Conservation (phyloP, 2,329 filamentous ascomycete genomes). For the Microcyclospora tardicrescens region DNA sequence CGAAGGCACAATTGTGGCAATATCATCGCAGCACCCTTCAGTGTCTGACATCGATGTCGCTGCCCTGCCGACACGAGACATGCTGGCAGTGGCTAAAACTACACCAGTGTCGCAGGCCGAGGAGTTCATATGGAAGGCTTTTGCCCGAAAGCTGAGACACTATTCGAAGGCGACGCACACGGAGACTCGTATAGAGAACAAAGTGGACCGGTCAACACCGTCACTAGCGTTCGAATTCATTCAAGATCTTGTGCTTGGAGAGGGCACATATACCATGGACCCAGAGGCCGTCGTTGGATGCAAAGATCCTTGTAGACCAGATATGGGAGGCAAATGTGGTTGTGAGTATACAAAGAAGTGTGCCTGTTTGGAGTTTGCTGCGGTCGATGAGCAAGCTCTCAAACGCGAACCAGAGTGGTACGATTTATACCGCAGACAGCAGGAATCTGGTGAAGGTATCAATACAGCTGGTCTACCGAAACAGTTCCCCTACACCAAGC, state of each 20-base stretch:
- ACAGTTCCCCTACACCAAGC: constrained; percentile 49
- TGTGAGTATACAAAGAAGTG: constrained; percentile 55
- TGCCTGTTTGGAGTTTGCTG: constrained; percentile 53
- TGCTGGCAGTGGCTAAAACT: constrained; percentile 20
- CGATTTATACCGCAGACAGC: constrained; percentile 7
- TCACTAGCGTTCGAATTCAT: constrained; percentile 59
- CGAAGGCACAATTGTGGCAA: constrained; percentile 25
- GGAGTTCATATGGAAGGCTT: constrained; percentile 25
- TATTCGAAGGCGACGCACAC: constrained; percentile 10
- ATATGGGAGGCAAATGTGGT: constrained; percentile 37
- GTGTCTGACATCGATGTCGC: constrained; percentile 17
- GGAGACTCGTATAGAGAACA: constrained; percentile 35
- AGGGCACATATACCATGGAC: constrained; percentile 47
- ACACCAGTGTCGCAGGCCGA: constrained; percentile 22
- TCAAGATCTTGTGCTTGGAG: constrained; percentile 43
- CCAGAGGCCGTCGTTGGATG: constrained; percentile 54
- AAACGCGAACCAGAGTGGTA: constrained; percentile 11
- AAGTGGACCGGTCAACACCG: constrained; percentile 40
- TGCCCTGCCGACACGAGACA: constrained; percentile 24
- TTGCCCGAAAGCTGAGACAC: constrained; percentile 19
- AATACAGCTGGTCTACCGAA: constrained; percentile 30
- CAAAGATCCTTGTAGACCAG: constrained; percentile 40
- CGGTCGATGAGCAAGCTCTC: constrained; percentile 30
- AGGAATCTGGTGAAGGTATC: constrained; percentile 14
- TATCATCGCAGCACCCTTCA: too few species aligned